Conservation (phyloP, 345 rosid genomes). For the Corchorus capsularis region DNA sequence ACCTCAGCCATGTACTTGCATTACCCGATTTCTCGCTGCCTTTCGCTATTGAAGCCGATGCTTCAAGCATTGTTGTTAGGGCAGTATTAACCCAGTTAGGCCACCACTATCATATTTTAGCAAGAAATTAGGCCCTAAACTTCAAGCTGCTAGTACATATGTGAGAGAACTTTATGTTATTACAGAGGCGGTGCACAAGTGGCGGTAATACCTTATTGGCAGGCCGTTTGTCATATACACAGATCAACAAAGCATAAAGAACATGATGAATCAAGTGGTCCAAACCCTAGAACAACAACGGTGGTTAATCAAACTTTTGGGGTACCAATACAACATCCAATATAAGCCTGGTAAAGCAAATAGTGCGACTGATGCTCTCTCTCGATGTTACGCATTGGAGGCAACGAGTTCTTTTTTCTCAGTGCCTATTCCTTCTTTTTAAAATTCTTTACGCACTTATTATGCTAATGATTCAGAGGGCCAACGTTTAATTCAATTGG, state of each 20-base stretch:
- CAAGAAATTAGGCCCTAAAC: too few species aligned
- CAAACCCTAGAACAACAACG: background rate
- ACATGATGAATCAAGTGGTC: too few species aligned
- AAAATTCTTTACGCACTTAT: too few species aligned
- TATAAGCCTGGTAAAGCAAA: too few species aligned
- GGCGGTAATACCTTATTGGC: background rate
- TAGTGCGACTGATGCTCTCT: too few species aligned
- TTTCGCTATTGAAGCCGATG: conserved; percentile 3
- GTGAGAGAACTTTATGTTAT: background rate
- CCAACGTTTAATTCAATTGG: too few species aligned
- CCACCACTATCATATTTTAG: background rate
- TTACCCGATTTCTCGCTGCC: background rate
- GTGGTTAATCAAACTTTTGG: too few species aligned
- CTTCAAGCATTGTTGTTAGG: background rate
- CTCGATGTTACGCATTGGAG: too few species aligned
- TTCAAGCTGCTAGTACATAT: background rate
- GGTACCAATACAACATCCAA: too few species aligned
- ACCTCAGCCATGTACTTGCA: background rate
- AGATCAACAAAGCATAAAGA: background rate
- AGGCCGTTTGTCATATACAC: background rate
- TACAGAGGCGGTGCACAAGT: background rate
- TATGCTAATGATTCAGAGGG: too few species aligned
- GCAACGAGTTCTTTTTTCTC: too few species aligned
- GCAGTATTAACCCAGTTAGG: background rate
- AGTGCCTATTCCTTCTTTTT: too few species aligned